These are phyloP conservation scores for Pseudogymnoascus sp. DNA, from an alignment of 2,329 filamentous ascomycete genomes.

Conservation along the genomic window DNA sequence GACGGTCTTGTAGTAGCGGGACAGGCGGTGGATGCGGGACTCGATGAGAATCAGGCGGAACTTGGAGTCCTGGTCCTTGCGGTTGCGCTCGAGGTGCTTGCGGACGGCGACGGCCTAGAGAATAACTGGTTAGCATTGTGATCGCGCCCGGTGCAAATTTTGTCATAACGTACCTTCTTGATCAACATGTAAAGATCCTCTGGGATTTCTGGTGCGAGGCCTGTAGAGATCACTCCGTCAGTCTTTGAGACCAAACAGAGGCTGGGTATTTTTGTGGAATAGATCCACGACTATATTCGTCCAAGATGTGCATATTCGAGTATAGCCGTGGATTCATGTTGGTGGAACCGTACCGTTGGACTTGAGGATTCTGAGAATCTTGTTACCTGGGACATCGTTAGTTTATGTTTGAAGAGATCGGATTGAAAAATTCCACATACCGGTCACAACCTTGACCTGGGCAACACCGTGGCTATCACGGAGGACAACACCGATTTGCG, in stretches of 20 bases:
- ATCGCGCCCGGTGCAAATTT: conserved; percentile 14
- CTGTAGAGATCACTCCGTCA: conserved; percentile 92
- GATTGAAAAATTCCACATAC: conserved; percentile 45
- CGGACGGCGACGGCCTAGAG: conserved; percentile 85
- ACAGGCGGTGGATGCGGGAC: conserved; percentile 99
- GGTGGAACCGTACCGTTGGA: conserved; percentile 70
- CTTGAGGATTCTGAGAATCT: conserved; percentile 99
- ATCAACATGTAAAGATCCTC: conserved; percentile 99
- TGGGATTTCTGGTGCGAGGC: conserved; percentile 95
- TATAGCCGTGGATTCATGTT: conserved; percentile 17
- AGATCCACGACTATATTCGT: conserved; percentile 1
- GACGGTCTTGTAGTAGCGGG: conserved; percentile 98
- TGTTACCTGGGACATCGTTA: conserved; percentile 68
- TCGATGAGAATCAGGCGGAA: conserved; percentile 99
- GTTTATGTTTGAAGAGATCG: conserved; percentile 18
- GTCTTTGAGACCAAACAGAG: conserved; percentile 78
- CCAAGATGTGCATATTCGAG: conserved; percentile 18
- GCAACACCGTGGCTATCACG: conserved; percentile 97
- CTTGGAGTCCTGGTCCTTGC: conserved; percentile 99
- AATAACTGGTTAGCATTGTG: conserved; percentile 12
- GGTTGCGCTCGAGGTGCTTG: conserved; percentile 99
- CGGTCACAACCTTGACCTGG: conserved; percentile 95
- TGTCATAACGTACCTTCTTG: conserved; percentile 72
- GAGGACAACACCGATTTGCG: conserved; percentile 97
- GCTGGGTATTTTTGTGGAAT: conserved; percentile 40